Conservation (phyloP, 805 yeast species). For the Candida gorgasii region DNA sequence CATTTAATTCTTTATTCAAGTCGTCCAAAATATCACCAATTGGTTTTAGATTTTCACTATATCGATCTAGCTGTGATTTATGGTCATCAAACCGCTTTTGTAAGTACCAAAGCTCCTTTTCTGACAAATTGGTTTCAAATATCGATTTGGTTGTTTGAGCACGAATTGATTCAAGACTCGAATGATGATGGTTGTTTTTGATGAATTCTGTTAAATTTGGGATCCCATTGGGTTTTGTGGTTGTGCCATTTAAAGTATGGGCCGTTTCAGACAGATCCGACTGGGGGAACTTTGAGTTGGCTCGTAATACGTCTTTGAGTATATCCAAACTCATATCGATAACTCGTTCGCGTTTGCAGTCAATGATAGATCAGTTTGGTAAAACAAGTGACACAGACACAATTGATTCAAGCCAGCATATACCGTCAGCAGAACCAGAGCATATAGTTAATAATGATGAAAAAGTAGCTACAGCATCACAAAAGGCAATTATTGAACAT, state of each 20-base stretch:
- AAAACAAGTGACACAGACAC: too few species aligned
- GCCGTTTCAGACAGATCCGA: too few species aligned
- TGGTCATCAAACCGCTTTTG: conserved; percentile 22
- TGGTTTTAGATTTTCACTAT: conserved; percentile 46
- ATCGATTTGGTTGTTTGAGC: conserved; percentile 14
- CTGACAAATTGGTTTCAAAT: conserved; percentile 6
- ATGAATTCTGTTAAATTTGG: neutral
- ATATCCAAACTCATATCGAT: conserved; percentile 7
- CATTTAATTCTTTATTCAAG: conserved; percentile 54
- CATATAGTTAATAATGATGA: neutral
- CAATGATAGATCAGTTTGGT: too few species aligned
- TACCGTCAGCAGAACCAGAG: neutral
- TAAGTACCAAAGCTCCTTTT: conserved; percentile 10
- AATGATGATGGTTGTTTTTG: neutral
- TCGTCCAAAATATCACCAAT: conserved; percentile 51
- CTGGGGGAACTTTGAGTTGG: too few species aligned
- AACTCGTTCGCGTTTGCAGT: too few species aligned
- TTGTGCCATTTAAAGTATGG: too few species aligned
- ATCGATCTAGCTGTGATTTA: conserved; percentile 25
- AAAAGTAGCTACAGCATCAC: conserved; percentile 28
- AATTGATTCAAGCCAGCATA: too few species aligned
- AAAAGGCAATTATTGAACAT: conserved; percentile 43
- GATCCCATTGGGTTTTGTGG: neutral
- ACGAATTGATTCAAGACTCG: conserved; percentile 17
- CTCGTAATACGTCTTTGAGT: conserved; percentile 1